Evolutionary conservation across 768 basidiomycete genomes (phyloP).

Genomic region (Butyriboletus loyo): DNA sequence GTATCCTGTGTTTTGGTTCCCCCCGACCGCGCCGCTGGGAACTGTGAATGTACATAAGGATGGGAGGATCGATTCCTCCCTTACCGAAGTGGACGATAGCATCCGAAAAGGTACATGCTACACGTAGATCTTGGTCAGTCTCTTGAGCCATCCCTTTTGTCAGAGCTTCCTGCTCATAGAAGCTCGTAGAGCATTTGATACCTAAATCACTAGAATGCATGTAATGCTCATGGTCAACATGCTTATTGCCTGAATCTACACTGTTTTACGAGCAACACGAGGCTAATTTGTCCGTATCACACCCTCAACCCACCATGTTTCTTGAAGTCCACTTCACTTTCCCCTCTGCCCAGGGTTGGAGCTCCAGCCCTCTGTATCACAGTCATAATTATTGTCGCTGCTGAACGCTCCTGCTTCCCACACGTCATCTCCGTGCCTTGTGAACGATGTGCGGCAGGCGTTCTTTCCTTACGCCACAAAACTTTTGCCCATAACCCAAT

Average conservation of each 20-base stretch:
- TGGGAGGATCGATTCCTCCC: background rate
- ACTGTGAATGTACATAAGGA: background rate
- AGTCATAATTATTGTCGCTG: slow-evolving; percentile 2
- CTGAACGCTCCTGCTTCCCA: slow-evolving; percentile 4
- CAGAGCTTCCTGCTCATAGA: slow-evolving; percentile 3
- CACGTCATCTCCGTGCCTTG: slow-evolving; percentile 13
- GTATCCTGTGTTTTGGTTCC: slow-evolving; percentile 46
- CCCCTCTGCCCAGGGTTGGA: slow-evolving; percentile 33
- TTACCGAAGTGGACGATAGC: background rate
- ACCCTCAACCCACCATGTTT: slow-evolving; percentile 30
- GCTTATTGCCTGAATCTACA: background rate
- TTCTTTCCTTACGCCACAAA: slow-evolving; percentile 10
- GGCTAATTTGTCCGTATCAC: slow-evolving; percentile 6
- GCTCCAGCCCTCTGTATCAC: slow-evolving; percentile 1
- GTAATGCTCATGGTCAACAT: background rate
- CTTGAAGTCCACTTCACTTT: slow-evolving; percentile 5
- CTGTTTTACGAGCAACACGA: slow-evolving; percentile 7
- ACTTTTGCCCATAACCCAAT: slow-evolving; percentile 32
- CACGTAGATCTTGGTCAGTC: slow-evolving; percentile 6
- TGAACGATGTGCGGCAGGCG: slow-evolving; percentile 11
- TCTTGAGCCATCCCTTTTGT: background rate
- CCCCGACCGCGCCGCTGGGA: background rate
- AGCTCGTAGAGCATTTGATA: background rate
- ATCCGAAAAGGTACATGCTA: background rate
- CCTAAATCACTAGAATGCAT: background rate